Evolutionary conservation across 2,329 filamentous ascomycete genomes (phyloP).

Genomic region (Herpotrichia juniperi): DNA sequence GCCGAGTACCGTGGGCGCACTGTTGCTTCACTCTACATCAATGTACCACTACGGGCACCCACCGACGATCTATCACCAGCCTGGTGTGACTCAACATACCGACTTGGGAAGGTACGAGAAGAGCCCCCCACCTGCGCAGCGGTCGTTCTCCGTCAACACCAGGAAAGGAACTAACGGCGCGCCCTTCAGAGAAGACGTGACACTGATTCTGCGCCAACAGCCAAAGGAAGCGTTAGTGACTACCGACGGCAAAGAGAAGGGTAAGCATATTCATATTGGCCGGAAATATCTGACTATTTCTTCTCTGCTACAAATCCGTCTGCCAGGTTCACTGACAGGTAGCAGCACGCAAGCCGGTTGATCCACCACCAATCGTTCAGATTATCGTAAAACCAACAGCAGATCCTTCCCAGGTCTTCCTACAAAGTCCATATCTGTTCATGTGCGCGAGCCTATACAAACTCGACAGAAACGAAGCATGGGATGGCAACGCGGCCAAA

Average conservation of each 20-base stretch:
- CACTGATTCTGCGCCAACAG: slow-evolving; percentile 68
- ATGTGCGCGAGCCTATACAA: slow-evolving; percentile 64
- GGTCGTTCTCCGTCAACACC: slow-evolving; percentile 9
- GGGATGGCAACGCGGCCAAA: slow-evolving; percentile 50
- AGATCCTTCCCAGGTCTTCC: slow-evolving; percentile 68
- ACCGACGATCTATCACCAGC: slow-evolving; percentile 9
- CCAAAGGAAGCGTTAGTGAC: slow-evolving; percentile 71
- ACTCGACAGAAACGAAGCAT: slow-evolving; percentile 52
- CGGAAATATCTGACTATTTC: no score
- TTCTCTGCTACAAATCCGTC: neutral
- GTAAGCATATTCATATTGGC: no score
- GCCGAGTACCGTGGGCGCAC: slow-evolving; percentile 8
- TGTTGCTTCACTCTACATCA: slow-evolving; percentile 1
- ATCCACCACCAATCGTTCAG: slow-evolving; percentile 85
- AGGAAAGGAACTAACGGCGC: slow-evolving; percentile 12
- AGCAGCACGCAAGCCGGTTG: slow-evolving; percentile 81
- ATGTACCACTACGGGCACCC: slow-evolving; percentile 11
- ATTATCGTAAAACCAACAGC: slow-evolving; percentile 59
- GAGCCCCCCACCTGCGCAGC: slow-evolving; percentile 8
- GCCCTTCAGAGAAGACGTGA: slow-evolving; percentile 58
- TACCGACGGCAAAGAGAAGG: slow-evolving; percentile 73
- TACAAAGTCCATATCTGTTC: slow-evolving; percentile 70
- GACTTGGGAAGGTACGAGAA: slow-evolving; percentile 21
- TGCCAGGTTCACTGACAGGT: slow-evolving; percentile 5
- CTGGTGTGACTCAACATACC: slow-evolving; percentile 3